These are phyloP conservation scores for Teunomyces panamensis DNA, from an alignment of 805 yeast species.

Conservation along the genomic window DNA sequence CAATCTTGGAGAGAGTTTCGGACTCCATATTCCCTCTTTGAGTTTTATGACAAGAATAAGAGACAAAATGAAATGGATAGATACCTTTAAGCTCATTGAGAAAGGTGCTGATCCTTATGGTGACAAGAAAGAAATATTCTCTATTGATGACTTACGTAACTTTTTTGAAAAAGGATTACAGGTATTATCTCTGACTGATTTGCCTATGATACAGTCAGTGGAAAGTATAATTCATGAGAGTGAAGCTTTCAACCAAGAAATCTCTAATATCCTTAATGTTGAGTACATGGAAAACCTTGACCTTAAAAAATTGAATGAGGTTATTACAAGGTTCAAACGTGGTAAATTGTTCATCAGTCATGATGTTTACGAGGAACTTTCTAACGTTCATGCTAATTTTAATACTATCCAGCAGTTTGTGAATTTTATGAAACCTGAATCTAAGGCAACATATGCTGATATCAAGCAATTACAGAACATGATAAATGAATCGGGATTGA, in stretches of 20 bases:
- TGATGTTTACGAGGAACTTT: conserved; percentile 25
- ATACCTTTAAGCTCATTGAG: conserved; percentile 27
- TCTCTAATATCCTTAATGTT: conserved; percentile 16
- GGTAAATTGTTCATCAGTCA: conserved; percentile 19
- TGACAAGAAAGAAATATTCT: conserved; percentile 34
- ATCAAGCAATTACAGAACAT: conserved; percentile 20
- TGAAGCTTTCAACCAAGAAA: conserved; percentile 17
- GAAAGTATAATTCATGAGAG: conserved; percentile 28
- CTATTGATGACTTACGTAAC: conserved; percentile 24
- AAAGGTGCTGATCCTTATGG: conserved; percentile 40
- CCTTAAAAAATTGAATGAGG: conserved; percentile 23
- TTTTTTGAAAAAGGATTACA: conserved; percentile 28
- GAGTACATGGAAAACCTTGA: conserved; percentile 16
- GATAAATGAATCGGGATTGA: conserved; percentile 19
- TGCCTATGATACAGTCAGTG: conserved; percentile 30
- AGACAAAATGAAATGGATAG: conserved; percentile 33
- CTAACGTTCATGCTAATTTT: conserved; percentile 23
- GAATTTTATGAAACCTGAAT: conserved; percentile 4
- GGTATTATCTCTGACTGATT: conserved; percentile 20
- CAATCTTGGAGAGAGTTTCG: conserved; percentile 57
- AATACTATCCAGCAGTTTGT: conserved; percentile 15
- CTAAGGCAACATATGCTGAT: conserved; percentile 16
- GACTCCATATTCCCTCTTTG: conserved; percentile 51
- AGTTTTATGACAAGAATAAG: conserved; percentile 34
- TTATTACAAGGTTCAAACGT: conserved; percentile 22